Base-by-base conservation (phyloP, 2,329 filamentous ascomycete genomes). In the Hypoxylon sp. region DNA sequence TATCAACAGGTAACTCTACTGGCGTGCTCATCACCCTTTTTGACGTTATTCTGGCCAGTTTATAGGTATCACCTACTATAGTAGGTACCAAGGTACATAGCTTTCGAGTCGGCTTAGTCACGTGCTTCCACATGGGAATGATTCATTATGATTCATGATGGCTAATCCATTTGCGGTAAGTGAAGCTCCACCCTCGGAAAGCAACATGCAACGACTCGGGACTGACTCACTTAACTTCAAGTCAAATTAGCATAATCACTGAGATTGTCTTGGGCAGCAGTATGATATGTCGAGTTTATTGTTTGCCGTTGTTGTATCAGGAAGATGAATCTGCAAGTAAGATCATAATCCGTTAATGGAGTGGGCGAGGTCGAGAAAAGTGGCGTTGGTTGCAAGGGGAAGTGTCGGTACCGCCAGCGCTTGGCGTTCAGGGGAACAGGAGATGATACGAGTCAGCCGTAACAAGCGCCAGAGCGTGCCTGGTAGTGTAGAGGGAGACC, bases 11-110 rank as follows among this genome's bases (percentile, higher is more conserved):
- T 27, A 3, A 41, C 9, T 16, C 4, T 41, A n/a, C 5, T 19
- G n/a, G 16, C 9, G 12, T 5, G 14, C 14, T 2, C 6, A 37
- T 5, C 14, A n/a, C 32, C 12, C 14, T 37, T 41, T 21, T 41
- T 41, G 8, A 41, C 37, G 37, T 41, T 41, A 41, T 41, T 41
- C 37, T 41, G 37, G 16, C 37, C 37, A 9, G 37, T 41, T 41
- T 41, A 41, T 41, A n/a, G n/a, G n/a, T n/a, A 41, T 41, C 16
- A 41, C 37, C 25, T 27, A 6, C 25, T 27, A 27, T 27, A 27
- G 25, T 3, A 27, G 25, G 25, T 27, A 27, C 25, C 25, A 27
- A 6, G 8, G 7, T 32, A 11, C 3, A 7, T 32, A 39, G 37
- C 37, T 19, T 41, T 7, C 2, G 16, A 41, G 37, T 41, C 7